phyloP scores from a whole-genome alignment of 1,139 yeast genomes.

The Sugiyamaella grinbergsii region DNA sequence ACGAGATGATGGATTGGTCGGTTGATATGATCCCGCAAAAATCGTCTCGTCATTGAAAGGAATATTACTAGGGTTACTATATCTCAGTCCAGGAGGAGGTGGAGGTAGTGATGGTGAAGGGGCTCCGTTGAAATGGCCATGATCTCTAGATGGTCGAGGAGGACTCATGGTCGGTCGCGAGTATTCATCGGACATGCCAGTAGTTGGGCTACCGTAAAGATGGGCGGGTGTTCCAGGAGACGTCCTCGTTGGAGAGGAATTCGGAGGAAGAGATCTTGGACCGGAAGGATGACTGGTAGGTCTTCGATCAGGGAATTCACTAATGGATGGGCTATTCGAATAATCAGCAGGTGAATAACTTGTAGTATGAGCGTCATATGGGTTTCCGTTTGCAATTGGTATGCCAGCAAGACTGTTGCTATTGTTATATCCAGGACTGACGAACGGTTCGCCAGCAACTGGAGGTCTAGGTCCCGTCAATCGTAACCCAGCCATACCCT shows the following conservation, averaged over 20 bases:
- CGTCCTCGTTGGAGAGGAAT: slow-evolving; percentile 2
- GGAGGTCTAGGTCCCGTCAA: slow-evolving; percentile 4
- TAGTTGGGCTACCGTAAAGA: slow-evolving; percentile 1
- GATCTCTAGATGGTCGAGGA: background rate
- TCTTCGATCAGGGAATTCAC: slow-evolving; percentile 23
- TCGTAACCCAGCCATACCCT: slow-evolving; percentile 22
- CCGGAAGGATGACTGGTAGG: slow-evolving; percentile 28
- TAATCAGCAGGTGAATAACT: background rate
- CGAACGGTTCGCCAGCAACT: background rate
- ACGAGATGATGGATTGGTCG: background rate
- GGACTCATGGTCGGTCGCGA: background rate
- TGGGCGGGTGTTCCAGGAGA: too few relatives aligned
- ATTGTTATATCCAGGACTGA: background rate
- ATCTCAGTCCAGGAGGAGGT: slow-evolving; percentile 5
- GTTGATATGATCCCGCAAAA: background rate
- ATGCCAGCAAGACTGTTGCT: slow-evolving; percentile 1
- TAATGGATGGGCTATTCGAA: slow-evolving; percentile 2
- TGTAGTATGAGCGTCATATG: background rate
- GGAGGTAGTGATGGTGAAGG: slow-evolving; percentile 3
- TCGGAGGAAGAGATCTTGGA: slow-evolving; percentile 21
- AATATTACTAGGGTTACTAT: background rate
- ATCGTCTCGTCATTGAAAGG: background rate
- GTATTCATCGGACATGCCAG: background rate
- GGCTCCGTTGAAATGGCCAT: slow-evolving; percentile 2
- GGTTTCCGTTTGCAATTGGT: background rate